Percentiles rank a stretch among this genome's conserved stretches.
Conservation (phyloP, 192 early-diverging fungal genomes). For the Coemansia reversa region DNA sequence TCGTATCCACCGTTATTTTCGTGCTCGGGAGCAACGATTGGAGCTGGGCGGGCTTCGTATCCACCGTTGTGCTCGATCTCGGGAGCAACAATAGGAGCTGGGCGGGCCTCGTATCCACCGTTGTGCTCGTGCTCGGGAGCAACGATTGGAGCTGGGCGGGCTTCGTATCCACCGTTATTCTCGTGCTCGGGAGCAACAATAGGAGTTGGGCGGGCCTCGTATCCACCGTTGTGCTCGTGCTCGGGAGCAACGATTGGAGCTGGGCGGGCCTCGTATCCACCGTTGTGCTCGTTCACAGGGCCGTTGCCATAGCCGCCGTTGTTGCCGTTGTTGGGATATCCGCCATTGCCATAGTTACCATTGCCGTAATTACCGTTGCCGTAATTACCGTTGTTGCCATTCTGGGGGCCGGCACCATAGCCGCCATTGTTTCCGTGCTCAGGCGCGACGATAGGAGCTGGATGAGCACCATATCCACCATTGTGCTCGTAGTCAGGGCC, state of each 20-base stretch:
- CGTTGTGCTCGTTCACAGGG: neutral
- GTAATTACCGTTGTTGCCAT: neutral
- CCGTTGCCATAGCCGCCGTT: conserved; percentile 3
- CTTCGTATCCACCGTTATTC: conserved; percentile 2
- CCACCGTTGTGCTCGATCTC: neutral
- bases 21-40: conserved; percentile 3
- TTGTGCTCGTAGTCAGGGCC: neutral
- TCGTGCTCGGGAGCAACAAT: neutral
- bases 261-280: neutral
- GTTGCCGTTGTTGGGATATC: neutral
- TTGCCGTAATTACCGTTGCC: neutral
- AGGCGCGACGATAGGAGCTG: too few species aligned
- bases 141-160: neutral
- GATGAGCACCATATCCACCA: neutral
- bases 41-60: neutral
- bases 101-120: neutral
- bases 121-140: neutral
- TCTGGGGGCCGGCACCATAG: conserved; percentile 1
- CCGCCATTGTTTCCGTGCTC: neutral
- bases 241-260: neutral
- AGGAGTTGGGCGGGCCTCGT: too few species aligned
- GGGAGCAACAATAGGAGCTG: neutral
- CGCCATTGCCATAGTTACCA: too few species aligned
- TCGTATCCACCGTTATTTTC: neutral
- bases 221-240: neutral